A percentile compares a stretch with the other conserved stretches of the same genome.
Conservation (phyloP, 2,329 filamentous ascomycete species). For the Scedosporium apiospermum region DNA sequence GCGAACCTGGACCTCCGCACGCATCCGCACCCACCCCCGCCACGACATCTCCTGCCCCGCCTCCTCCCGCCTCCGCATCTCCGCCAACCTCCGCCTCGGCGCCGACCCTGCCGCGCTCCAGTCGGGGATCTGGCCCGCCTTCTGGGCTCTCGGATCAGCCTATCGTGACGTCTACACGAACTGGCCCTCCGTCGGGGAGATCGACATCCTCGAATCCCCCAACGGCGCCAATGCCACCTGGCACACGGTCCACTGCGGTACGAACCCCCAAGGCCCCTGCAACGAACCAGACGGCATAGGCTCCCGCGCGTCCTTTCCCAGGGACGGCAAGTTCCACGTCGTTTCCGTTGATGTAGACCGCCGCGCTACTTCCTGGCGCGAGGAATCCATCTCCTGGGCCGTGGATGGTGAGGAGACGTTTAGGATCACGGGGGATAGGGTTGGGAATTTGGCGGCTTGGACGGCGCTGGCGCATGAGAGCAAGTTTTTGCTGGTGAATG, state of each 20-base stretch:
- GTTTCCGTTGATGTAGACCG: conserved; percentile 24
- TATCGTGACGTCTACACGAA: conserved; percentile 27
- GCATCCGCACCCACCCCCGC: conserved; percentile 27
- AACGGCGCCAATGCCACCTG: conserved; percentile 26
- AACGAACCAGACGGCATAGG: conserved; percentile 28
- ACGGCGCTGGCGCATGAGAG: conserved; percentile 16
- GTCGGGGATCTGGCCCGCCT: conserved; percentile 35
- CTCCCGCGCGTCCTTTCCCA: conserved; percentile 12
- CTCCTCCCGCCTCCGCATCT: conserved; percentile 25
- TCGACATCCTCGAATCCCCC: conserved; percentile 34
- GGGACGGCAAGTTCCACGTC: conserved; percentile 22
- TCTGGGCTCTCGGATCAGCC: conserved; percentile 31
- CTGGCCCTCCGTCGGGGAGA: conserved; percentile 33
- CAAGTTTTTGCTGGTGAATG: conserved; percentile 28
- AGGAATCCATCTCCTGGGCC: conserved; percentile 25
- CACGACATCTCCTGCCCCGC: conserved; percentile 24
- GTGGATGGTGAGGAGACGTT: conserved; percentile 20
- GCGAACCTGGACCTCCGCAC: conserved; percentile 30
- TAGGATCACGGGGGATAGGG: conserved; percentile 16
- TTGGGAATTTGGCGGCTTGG: conserved; percentile 21
- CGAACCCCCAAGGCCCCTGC: conserved; percentile 27
- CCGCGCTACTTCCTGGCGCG: conserved; percentile 17
- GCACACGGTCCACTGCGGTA: conserved; percentile 33
- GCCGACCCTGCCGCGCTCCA: conserved; percentile 15
- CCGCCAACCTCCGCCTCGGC: conserved; percentile 29